Evolutionary conservation across 148 eudicot genomes (phyloP).

Genomic region (Pouteria glomerata): DNA sequence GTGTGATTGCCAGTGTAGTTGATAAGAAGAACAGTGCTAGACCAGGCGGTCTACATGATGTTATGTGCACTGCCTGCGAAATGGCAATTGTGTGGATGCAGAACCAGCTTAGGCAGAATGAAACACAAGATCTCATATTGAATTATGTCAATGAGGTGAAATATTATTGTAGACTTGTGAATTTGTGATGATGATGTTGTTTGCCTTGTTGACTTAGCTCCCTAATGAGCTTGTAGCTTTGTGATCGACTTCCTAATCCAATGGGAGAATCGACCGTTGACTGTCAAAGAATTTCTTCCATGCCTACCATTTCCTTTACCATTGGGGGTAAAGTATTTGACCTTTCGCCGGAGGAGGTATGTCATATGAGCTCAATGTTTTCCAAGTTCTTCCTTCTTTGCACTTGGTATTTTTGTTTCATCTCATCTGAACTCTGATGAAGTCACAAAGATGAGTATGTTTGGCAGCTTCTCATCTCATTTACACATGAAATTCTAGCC

Average conservation of each 20-base stretch:
- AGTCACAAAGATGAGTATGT: neutral
- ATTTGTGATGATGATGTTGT: neutral
- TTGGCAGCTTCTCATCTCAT: neutral
- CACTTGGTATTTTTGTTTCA: neutral
- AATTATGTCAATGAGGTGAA: conserved; percentile 61
- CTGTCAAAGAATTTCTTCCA: conserved; percentile 51
- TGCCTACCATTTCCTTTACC: conserved; percentile 81
- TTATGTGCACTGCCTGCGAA: conserved; percentile 78
- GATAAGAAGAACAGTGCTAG: conserved; percentile 35
- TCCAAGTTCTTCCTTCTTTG: neutral
- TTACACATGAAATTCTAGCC: neutral
- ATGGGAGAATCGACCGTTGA: conserved; percentile 73
- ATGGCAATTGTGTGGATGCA: conserved; percentile 95
- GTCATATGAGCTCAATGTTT: neutral
- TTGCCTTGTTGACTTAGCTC: conserved; percentile 3
- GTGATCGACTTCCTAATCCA: conserved; percentile 74
- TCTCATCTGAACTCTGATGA: neutral
- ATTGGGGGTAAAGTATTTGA: conserved; percentile 70
- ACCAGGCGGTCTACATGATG: conserved; percentile 43
- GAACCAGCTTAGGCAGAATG: conserved; percentile 62
- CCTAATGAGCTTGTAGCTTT: conserved; percentile 43
- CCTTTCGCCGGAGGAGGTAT: conserved; percentile 75
- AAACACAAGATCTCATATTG: conserved; percentile 63
- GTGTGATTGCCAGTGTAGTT: conserved; percentile 74
- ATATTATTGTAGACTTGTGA: neutral